Percentiles rank a stretch among this genome's conserved stretches.
These are phyloP conservation scores for Suillus alpinus DNA, from an alignment of 768 basidiomycete species.

Conservation along the genomic window DNA sequence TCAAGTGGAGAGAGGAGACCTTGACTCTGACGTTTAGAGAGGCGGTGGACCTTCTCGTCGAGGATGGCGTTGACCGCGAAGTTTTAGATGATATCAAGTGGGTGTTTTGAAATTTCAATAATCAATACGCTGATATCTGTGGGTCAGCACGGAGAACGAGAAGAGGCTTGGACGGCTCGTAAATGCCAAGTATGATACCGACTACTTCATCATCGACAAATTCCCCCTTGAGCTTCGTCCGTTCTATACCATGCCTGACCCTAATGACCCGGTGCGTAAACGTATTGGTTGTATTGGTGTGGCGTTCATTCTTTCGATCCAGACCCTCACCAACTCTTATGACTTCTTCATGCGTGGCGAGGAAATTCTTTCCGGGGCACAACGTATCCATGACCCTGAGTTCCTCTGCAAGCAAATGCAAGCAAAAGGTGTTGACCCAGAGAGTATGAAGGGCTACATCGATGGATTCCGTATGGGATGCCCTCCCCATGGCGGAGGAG, in stretches of 20 bases:
- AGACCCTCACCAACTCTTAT: slow-evolving; percentile 96
- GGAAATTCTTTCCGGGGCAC: slow-evolving; percentile 97
- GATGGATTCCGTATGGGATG: slow-evolving; percentile 95
- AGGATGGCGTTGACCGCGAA: slow-evolving; percentile 79
- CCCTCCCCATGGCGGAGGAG: slow-evolving; percentile 95
- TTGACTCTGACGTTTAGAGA: slow-evolving; percentile 82
- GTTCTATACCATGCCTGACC: slow-evolving; percentile 99
- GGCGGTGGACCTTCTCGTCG: slow-evolving; percentile 82
- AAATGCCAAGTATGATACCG: slow-evolving; percentile 91
- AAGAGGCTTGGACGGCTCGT: slow-evolving; percentile 88
- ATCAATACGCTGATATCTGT: slow-evolving; percentile 7
- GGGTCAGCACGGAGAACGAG: slow-evolving; percentile 86
- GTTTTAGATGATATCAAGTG: slow-evolving; percentile 88
- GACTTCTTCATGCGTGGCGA: slow-evolving; percentile 99
- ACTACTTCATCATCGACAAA: slow-evolving; percentile 99
- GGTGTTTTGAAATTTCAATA: slow-evolving; percentile 21
- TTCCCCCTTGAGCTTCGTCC: slow-evolving; percentile 95
- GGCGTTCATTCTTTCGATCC: slow-evolving; percentile 8
- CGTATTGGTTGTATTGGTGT: slow-evolving; percentile 1
- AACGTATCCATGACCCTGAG: slow-evolving; percentile 90
- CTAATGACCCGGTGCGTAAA: slow-evolving; percentile 72
- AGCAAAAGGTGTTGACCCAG: slow-evolving; percentile 84
- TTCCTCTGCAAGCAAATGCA: slow-evolving; percentile 85
- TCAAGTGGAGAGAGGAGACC: slow-evolving; percentile 92
- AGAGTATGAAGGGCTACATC: slow-evolving; percentile 87